Percentiles rank a stretch among this genome's conserved stretches.
Conservation (phyloP, 352 stramenopile species). For the Pythium dissimile region DNA sequence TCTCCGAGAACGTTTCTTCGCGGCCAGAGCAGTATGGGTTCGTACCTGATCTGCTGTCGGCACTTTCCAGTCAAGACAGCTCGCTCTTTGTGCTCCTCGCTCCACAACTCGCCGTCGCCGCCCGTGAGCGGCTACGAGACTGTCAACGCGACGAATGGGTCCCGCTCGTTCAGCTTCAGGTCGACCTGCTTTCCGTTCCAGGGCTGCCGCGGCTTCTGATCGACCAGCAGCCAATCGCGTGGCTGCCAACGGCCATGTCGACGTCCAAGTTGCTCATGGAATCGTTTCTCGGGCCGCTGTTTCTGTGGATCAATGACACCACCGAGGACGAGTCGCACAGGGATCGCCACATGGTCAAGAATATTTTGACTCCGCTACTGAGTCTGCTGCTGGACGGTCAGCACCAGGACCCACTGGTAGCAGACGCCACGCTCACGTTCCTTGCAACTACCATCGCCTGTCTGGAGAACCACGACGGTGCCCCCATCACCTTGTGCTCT, state of each 20-base stretch:
- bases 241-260: constrained; percentile 31
- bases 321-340: no score
- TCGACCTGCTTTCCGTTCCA: constrained; percentile 36
- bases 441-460: constrained; percentile 28
- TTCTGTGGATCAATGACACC: no score
- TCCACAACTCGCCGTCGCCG: constrained; percentile 34
- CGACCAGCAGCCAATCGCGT: constrained; percentile 12
- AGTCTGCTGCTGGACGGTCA: constrained; percentile 35
- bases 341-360: constrained; percentile 32
- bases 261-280: no score
- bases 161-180: constrained; percentile 28
- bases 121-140: constrained; percentile 43
- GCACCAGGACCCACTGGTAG: constrained; percentile 42
- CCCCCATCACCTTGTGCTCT: constrained; percentile 64
- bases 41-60: no score
- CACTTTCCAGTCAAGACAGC: no score
- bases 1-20: no score
- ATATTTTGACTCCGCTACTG: constrained; percentile 22
- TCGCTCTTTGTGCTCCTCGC: constrained; percentile 21
- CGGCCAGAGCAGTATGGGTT: no score
- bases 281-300: no score
- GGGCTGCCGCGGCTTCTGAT: constrained; percentile 26
- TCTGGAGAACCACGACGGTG: constrained; percentile 49
- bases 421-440: constrained; percentile 53
- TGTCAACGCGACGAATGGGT: constrained; percentile 44